Conservation (phyloP, 306 rosid genomes). For the Vachellia collinsii region DNA sequence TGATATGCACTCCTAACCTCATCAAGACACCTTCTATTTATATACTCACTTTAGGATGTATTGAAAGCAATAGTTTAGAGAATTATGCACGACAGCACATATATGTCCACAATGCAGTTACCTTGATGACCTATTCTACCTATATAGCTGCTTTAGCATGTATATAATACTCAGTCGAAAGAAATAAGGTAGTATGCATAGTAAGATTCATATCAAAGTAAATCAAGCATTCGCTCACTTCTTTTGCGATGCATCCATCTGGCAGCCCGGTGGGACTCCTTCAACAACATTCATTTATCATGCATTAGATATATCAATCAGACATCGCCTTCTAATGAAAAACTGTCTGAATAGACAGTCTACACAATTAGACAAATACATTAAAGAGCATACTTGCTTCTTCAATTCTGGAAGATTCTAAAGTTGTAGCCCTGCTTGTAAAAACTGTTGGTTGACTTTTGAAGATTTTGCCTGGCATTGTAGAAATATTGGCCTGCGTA, state of each 20-base stretch:
- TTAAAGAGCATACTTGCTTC: conserved; percentile 65
- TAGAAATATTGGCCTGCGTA: conserved; percentile 43
- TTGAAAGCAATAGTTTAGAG: conserved; percentile 33
- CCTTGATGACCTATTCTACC: conserved; percentile 21
- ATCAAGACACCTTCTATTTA: conserved; percentile 34
- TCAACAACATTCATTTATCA: conserved; percentile 41
- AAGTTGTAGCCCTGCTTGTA: conserved; percentile 39
- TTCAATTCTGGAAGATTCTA: conserved; percentile 47
- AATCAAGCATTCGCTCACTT: conserved; percentile 54
- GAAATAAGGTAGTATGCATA: conserved; percentile 30
- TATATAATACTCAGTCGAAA: conserved; percentile 21
- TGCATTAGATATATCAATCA: conserved; percentile 29
- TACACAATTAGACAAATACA: conserved; percentile 35
- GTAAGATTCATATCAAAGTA: neutral
- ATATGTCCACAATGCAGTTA: conserved; percentile 26
- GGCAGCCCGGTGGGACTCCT: conserved; percentile 54
- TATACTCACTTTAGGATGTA: conserved; percentile 24
- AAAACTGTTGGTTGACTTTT: conserved; percentile 44
- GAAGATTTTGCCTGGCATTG: conserved; percentile 33
- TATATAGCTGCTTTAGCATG: conserved; percentile 8
- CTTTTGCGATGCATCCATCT: conserved; percentile 60
- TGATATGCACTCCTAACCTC: conserved; percentile 18
- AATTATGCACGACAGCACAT: conserved; percentile 23
- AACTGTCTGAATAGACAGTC: conserved; percentile 31
- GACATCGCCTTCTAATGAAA: conserved; percentile 20